phyloP scores from a whole-genome alignment of 306 rosid genomes.

The Hippophae rhamnoides region DNA sequence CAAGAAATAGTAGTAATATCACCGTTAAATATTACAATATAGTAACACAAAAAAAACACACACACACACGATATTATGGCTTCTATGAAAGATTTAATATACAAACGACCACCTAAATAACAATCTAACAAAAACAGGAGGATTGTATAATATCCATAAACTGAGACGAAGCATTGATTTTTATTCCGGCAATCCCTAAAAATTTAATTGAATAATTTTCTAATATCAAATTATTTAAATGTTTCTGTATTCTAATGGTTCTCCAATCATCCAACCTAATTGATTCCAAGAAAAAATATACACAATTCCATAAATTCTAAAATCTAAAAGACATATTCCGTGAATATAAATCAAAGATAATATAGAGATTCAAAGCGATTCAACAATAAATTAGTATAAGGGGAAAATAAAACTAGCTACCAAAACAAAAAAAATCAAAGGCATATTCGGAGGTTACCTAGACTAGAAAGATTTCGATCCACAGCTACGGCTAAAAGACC shows the following conservation, averaged over 20 bases:
- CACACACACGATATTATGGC: too few species aligned
- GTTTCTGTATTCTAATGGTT: background rate
- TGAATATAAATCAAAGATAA: too few species aligned
- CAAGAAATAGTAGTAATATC: too few species aligned
- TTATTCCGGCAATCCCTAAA: background rate
- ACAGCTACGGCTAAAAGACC: conserved; percentile 12
- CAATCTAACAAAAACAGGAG: too few species aligned
- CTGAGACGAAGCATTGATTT: background rate
- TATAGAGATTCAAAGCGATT: too few species aligned
- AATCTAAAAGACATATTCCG: background rate
- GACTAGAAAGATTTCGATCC: conserved; percentile 5
- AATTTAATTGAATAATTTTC: background rate
- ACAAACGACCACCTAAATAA: too few species aligned
- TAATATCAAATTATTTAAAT: conserved; percentile 8
- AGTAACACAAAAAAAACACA: too few species aligned
- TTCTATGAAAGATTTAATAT: too few species aligned
- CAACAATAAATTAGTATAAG: too few species aligned
- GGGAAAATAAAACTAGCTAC: too few species aligned
- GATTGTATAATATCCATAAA: too few species aligned
- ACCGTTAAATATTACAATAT: too few species aligned
- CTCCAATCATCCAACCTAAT: conserved; percentile 3
- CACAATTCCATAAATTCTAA: background rate
- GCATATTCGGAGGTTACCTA: conserved; percentile 18
- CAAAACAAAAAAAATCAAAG: background rate
- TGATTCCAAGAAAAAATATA: background rate